Percentiles rank a stretch among this genome's conserved stretches.
These are phyloP conservation scores for Flaveria robusta DNA, from an alignment of 129 eudicot genomes.

Conservation along the genomic window DNA sequence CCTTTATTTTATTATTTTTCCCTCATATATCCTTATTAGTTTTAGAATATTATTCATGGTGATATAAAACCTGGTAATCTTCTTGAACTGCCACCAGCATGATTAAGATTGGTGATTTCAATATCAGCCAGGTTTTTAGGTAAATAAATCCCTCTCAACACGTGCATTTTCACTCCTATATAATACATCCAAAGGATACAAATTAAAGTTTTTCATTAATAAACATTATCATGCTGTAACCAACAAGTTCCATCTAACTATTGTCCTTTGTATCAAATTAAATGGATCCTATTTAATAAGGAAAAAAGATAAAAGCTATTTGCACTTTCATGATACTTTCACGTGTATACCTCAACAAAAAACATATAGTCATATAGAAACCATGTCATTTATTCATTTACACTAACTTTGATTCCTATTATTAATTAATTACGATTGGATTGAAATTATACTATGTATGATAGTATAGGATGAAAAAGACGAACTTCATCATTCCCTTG, in stretches of 20 bases:
- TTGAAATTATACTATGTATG: slow-evolving; percentile 10
- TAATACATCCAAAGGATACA: slow-evolving; percentile 7
- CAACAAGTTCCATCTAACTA: slow-evolving; percentile 17
- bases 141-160: slow-evolving; percentile 35
- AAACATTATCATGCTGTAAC: slow-evolving; percentile 3
- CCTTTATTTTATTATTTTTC: neutral
- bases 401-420: neutral
- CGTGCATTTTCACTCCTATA: neutral
- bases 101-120: slow-evolving; percentile 86
- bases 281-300: neutral
- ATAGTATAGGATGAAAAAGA: slow-evolving; percentile 86
- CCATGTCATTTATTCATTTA: neutral
- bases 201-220: neutral
- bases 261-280: neutral
- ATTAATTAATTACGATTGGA: neutral
- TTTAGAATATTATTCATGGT: slow-evolving; percentile 82
- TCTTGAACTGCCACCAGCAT: slow-evolving; percentile 66
- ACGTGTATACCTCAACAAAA: neutral
- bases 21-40: neutral
- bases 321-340: neutral
- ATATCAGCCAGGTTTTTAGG: slow-evolving; percentile 96
- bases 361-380: neutral
- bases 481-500: slow-evolving; percentile 90
- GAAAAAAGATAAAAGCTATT: neutral
- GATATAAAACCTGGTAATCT: slow-evolving; percentile 95